These are phyloP conservation scores for Chrysanthemum seticuspe DNA, from an alignment of 129 eudicot species.

Conservation along the genomic window DNA sequence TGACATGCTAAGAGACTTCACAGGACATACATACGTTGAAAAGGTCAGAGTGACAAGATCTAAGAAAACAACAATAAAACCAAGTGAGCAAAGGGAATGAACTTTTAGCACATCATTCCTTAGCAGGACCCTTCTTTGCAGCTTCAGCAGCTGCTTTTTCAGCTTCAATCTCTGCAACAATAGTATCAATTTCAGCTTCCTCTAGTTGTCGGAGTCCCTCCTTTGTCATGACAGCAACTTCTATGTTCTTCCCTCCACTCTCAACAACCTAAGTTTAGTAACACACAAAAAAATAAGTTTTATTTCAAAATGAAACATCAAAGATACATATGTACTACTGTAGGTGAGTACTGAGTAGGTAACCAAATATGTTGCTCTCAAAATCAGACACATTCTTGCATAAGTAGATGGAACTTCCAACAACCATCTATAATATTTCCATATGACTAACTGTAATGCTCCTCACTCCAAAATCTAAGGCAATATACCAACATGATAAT, in stretches of 20 bases:
- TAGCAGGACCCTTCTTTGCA: constrained; percentile 86
- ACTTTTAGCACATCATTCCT: constrained; percentile 38
- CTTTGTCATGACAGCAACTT: constrained; percentile 97
- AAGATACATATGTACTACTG: too few relatives aligned
- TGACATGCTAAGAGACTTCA: constrained; percentile 10
- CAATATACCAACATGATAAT: too few relatives aligned
- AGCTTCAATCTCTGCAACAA: constrained; percentile 94
- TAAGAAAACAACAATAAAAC: constrained; percentile 8
- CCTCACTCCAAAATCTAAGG: too few relatives aligned
- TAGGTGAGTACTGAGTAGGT: too few relatives aligned
- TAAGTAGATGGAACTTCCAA: too few relatives aligned
- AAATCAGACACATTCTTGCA: too few relatives aligned
- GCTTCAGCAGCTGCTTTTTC: constrained; percentile 99
- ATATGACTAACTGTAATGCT: too few relatives aligned
- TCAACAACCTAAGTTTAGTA: constrained; percentile 70
- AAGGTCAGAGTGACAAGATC: constrained; percentile 19
- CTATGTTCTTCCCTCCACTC: constrained; percentile 98
- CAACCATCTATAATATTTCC: too few relatives aligned
- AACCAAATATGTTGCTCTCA: too few relatives aligned
- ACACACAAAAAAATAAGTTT: neutral
- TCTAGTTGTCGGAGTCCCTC: constrained; percentile 89
- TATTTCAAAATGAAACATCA: neutral
- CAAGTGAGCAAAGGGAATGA: neutral
- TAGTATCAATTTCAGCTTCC: constrained; percentile 90
- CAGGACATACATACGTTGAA: neutral